Percentiles rank a stretch among this genome's conserved stretches.
These are phyloP conservation scores for Brassica balearica DNA, from an alignment of 441 rosid genomes.

Conservation along the genomic window DNA sequence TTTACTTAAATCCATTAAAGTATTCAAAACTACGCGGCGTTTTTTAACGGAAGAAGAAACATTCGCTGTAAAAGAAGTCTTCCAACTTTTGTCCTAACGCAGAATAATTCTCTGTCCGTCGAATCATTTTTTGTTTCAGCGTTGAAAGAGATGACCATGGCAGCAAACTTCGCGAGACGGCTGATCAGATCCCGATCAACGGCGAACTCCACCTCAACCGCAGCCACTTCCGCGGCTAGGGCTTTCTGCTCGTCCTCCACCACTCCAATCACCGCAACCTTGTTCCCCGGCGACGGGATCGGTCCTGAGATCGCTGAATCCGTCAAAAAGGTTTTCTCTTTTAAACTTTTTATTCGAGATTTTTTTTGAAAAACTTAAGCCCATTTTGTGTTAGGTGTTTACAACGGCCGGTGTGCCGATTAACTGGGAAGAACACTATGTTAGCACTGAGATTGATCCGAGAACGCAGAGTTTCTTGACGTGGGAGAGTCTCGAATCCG, in stretches of 20 bases:
- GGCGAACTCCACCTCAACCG: conserved; percentile 35
- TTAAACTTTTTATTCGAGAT: not conserved
- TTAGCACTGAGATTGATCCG: conserved; percentile 78
- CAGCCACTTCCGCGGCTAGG: conserved; percentile 42
- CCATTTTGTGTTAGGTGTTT: conserved; percentile 57
- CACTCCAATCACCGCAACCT: conserved; percentile 72
- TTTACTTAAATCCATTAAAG: not conserved
- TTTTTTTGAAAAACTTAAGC: not conserved
- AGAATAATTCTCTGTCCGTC: not conserved
- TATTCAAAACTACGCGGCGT: not conserved
- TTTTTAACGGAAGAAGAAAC: not conserved
- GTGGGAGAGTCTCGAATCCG: conserved; percentile 96
- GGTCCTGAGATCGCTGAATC: conserved; percentile 95
- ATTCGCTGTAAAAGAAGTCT: conserved; percentile 10
- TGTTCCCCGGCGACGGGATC: conserved; percentile 93
- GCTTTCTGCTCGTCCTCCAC: conserved; percentile 57
- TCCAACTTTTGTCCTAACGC: conserved; percentile 11
- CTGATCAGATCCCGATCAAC: conserved; percentile 53
- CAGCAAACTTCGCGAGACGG: conserved; percentile 64
- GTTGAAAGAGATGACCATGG: conserved; percentile 54
- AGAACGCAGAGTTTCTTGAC: conserved; percentile 93
- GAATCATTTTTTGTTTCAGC: not conserved
- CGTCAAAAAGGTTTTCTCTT: conserved; percentile 67
- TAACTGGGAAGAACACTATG: conserved; percentile 94
- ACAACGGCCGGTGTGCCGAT: conserved; percentile 80